phyloP scores from a whole-genome alignment of 2,329 filamentous ascomycete genomes.

The Trichoderma breve region DNA sequence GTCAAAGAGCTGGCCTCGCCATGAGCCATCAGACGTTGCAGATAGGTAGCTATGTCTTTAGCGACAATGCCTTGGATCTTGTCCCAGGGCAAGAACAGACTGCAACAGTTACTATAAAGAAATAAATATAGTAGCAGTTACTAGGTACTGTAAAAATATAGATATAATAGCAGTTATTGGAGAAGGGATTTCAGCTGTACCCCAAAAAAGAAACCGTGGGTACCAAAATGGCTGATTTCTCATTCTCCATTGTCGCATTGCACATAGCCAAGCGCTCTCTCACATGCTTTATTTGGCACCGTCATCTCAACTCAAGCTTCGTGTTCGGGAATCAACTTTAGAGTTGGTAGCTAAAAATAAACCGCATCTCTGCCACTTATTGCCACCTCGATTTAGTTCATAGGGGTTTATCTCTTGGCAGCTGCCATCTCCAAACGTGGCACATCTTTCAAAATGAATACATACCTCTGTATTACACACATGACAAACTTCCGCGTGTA shows the following conservation, averaged over 20 bases:
- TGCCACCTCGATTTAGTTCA: neutral
- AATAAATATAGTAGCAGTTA: no score
- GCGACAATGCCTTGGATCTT: slow-evolving; percentile 2
- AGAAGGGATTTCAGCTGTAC: neutral
- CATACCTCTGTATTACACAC: no score
- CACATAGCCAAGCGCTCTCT: neutral
- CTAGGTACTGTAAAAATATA: no score
- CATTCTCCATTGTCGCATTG: neutral
- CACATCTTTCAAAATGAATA: neutral
- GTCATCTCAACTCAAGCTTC: neutral
- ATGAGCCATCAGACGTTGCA: neutral
- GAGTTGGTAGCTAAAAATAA: neutral
- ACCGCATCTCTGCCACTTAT: neutral
- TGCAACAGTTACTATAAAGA: neutral
- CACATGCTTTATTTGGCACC: neutral
- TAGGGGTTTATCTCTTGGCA: neutral
- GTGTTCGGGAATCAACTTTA: neutral
- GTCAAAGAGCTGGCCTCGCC: neutral
- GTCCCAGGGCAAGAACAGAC: neutral
- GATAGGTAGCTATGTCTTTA: neutral
- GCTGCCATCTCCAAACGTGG: neutral
- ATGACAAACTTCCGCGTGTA: neutral
- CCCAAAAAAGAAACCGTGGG: neutral
- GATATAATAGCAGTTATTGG: neutral
- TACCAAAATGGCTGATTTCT: neutral